phyloP scores from a whole-genome alignment of 108 stramenopile genomes.

The Conticribra weissflogii region DNA sequence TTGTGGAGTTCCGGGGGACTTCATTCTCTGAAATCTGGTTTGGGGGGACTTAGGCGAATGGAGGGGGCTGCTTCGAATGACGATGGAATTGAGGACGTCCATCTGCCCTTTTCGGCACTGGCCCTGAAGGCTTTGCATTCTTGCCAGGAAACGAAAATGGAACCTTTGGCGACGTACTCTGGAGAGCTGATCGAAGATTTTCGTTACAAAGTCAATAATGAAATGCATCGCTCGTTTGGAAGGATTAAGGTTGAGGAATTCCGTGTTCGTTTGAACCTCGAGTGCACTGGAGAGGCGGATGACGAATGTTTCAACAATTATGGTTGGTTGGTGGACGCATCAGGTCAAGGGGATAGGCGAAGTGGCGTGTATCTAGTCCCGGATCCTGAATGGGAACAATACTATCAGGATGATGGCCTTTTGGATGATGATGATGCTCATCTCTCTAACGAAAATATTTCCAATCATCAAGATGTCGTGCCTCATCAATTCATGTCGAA shows the following conservation, averaged over 20 bases:
- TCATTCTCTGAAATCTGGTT: slow-evolving; percentile 13
- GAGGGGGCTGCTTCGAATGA: slow-evolving; percentile 1
- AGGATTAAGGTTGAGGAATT: slow-evolving; percentile 34
- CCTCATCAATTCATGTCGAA: slow-evolving; percentile 15
- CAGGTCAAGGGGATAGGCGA: neutral
- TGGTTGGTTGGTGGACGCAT: slow-evolving; percentile 35
- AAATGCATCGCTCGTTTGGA: slow-evolving; percentile 39
- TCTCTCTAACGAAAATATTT: neutral
- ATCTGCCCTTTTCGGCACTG: slow-evolving; percentile 38
- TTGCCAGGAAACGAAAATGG: slow-evolving; percentile 22
- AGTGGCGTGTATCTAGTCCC: slow-evolving; percentile 34
- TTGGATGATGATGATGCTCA: neutral
- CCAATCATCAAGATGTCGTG: slow-evolving; percentile 12
- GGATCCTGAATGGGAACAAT: slow-evolving; percentile 17
- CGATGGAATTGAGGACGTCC: slow-evolving; percentile 2
- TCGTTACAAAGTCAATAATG: slow-evolving; percentile 35
- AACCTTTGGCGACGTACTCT: slow-evolving; percentile 44
- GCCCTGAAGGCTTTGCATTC: slow-evolving; percentile 36
- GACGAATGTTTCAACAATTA: slow-evolving; percentile 16
- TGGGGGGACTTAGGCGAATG: slow-evolving; percentile 4
- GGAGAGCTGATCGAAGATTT: slow-evolving; percentile 30
- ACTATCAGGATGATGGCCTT: slow-evolving; percentile 9
- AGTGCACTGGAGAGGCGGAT: neutral
- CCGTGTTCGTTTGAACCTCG: slow-evolving; percentile 37
- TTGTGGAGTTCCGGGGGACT: slow-evolving; percentile 48